A percentile compares a stretch with the other conserved stretches of the same genome.
Evolutionary conservation across 352 stramenopile species (phyloP).

Genomic region (Pseudoperonospora humuli): DNA sequence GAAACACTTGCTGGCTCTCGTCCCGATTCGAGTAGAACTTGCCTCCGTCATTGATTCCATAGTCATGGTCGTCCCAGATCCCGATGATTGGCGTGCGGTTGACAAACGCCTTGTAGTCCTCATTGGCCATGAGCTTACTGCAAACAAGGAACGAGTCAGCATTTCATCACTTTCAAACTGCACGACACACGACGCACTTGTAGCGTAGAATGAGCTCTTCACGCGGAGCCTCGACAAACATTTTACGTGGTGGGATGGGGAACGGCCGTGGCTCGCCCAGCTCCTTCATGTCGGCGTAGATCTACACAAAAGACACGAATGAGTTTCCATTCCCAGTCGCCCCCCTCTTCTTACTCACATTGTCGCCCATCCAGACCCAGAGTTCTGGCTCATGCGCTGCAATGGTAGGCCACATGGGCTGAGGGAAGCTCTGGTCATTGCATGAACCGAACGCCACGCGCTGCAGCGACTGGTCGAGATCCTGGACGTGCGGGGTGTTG

Average conservation of each 20-base stretch:
- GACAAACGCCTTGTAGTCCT: slow-evolving; percentile 58
- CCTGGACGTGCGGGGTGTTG: slow-evolving; percentile 25
- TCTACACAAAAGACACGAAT: slow-evolving; percentile 26
- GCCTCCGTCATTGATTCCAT: slow-evolving; percentile 85
- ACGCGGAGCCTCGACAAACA: slow-evolving; percentile 47
- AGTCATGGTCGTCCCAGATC: slow-evolving; percentile 90
- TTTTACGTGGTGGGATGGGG: slow-evolving; percentile 36
- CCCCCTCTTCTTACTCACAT: slow-evolving; percentile 25
- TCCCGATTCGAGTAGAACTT: slow-evolving; percentile 66
- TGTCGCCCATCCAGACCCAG: slow-evolving; percentile 86
- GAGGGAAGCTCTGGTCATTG: slow-evolving; percentile 80
- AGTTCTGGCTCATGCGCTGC: slow-evolving; percentile 50
- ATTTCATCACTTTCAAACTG: no score
- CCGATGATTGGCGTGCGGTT: slow-evolving; percentile 65
- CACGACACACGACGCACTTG: slow-evolving; percentile 47
- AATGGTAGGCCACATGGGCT: slow-evolving; percentile 72
- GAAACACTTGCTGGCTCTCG: slow-evolving; percentile 77
- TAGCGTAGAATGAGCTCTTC: slow-evolving; percentile 54
- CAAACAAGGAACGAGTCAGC: slow-evolving; percentile 2
- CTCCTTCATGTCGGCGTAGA: slow-evolving; percentile 70
- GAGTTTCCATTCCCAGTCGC: not conserved
- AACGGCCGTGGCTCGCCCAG: slow-evolving; percentile 33
- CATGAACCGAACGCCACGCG: slow-evolving; percentile 78
- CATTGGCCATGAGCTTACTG: slow-evolving; percentile 55
- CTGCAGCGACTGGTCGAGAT: slow-evolving; percentile 40